Conservation (phyloP, 2,329 filamentous ascomycete species). For the Fusarium compactum region DNA sequence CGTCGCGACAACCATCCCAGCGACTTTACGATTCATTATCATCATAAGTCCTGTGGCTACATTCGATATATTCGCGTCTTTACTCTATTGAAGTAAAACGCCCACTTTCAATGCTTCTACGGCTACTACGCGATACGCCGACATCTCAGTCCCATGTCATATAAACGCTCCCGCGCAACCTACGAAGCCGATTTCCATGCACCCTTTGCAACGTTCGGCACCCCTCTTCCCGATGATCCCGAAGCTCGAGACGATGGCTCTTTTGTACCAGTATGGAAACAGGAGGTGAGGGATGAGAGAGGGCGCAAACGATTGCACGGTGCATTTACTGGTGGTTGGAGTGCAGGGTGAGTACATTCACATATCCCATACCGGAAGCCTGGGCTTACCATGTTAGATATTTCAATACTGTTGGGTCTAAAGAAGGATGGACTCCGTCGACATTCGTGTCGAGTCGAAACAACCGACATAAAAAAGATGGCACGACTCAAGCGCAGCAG, state of each 20-base stretch:
- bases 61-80: neutral
- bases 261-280: slow-evolving; percentile 97
- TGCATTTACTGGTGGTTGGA: slow-evolving; percentile 96
- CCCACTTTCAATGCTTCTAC: slow-evolving; percentile 27
- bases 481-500: slow-evolving; percentile 67
- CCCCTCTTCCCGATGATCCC: slow-evolving; percentile 83
- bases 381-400: slow-evolving; percentile 68
- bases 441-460: slow-evolving; percentile 91
- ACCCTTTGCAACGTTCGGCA: slow-evolving; percentile 85
- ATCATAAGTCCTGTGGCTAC: slow-evolving; percentile 3
- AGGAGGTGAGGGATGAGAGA: slow-evolving; percentile 93
- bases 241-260: slow-evolving; percentile 88
- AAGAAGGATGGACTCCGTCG: slow-evolving; percentile 95
- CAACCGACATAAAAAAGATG: slow-evolving; percentile 80
- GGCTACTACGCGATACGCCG: slow-evolving; percentile 9
- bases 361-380: neutral
- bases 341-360: slow-evolving; percentile 80
- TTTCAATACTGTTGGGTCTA: slow-evolving; percentile 97
- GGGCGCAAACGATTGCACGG: slow-evolving; percentile 93
- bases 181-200: slow-evolving; percentile 83
- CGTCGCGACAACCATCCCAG: slow-evolving; percentile 25
- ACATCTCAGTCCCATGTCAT: slow-evolving; percentile 68
- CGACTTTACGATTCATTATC: slow-evolving; percentile 20
- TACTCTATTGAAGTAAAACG: neutral
- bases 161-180: slow-evolving; percentile 81